phyloP scores from a whole-genome alignment of 371 early-diverging fungal species.

The Rhizopus delemar region DNA sequence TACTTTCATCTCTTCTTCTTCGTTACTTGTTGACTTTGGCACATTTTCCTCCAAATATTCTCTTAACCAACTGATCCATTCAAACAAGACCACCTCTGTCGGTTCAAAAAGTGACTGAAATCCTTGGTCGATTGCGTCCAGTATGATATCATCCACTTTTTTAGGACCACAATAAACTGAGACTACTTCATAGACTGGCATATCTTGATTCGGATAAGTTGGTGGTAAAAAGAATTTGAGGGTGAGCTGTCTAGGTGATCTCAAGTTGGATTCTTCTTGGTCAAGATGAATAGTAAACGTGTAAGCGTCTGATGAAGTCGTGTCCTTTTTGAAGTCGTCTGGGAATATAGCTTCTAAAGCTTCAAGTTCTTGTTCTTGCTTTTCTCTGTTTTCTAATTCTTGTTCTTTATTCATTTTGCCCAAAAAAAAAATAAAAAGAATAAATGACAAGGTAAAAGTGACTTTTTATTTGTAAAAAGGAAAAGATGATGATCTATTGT shows the following conservation, averaged over 20 bases:
- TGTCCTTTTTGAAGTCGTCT: constrained; percentile 29
- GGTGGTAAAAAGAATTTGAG: constrained; percentile 64
- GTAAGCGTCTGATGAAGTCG: constrained; percentile 16
- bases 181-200: constrained; percentile 71
- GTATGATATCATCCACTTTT: constrained; percentile 42
- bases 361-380: constrained; percentile 43
- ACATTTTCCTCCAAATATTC: constrained; percentile 53
- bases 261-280: constrained; percentile 21
- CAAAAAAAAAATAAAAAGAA: constrained; percentile 2
- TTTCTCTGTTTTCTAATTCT: constrained; percentile 28
- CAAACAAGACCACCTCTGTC: constrained; percentile 72
- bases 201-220: constrained; percentile 66
- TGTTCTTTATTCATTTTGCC: constrained; percentile 15
- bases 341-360: constrained; percentile 48
- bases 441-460: background rate
- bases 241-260: constrained; percentile 39
- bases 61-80: constrained; percentile 75
- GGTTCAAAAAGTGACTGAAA: constrained; percentile 62
- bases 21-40: constrained; percentile 8
- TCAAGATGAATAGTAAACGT: constrained; percentile 41
- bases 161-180: constrained; percentile 67
- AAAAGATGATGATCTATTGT: background rate
- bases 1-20: background rate
- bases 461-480: background rate
- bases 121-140: constrained; percentile 53